These are phyloP conservation scores for Septoria petroselini DNA, from an alignment of 2,329 filamentous ascomycete genomes.

Conservation along the genomic window DNA sequence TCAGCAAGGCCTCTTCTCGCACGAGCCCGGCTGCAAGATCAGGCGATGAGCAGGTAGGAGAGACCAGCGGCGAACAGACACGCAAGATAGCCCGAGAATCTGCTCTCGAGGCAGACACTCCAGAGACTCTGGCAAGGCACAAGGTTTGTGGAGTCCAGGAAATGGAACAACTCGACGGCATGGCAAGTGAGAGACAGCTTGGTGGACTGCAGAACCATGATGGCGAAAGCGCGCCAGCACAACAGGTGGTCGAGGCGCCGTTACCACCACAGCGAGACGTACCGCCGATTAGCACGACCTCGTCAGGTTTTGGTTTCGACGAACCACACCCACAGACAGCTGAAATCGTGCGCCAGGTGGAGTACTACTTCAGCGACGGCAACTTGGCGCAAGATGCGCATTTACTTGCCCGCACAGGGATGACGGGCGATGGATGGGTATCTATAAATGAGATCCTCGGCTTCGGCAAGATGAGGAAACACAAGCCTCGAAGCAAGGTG, in stretches of 20 bases:
- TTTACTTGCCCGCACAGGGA: constrained; percentile 43
- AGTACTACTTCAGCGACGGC: constrained; percentile 51
- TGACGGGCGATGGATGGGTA: constrained; percentile 44
- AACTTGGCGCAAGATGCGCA: constrained; percentile 46
- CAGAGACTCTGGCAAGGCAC: too few species aligned
- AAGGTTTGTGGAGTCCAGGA: not conserved
- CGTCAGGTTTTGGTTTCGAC: not conserved
- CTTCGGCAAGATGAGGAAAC: constrained; percentile 48
- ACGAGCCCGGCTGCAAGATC: not conserved
- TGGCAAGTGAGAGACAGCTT: not conserved
- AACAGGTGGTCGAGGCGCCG: not conserved
- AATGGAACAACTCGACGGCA: not conserved
- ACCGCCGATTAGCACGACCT: not conserved
- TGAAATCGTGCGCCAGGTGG: constrained; percentile 42
- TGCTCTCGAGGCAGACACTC: not conserved
- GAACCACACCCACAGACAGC: constrained; percentile 21
- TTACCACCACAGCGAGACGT: not conserved
- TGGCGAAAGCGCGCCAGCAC: not conserved
- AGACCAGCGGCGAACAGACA: not conserved
- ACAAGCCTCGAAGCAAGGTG: constrained; percentile 42
- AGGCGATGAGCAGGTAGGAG: not conserved
- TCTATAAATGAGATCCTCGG: constrained; percentile 44
- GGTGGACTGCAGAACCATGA: too few species aligned
- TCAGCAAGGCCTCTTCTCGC: not conserved
- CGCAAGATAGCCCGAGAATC: not conserved